Evolutionary conservation across 768 basidiomycete genomes (phyloP), one percentile per base, ranked within the genome.

Genomic region (Termitomyces sp.): DNA sequence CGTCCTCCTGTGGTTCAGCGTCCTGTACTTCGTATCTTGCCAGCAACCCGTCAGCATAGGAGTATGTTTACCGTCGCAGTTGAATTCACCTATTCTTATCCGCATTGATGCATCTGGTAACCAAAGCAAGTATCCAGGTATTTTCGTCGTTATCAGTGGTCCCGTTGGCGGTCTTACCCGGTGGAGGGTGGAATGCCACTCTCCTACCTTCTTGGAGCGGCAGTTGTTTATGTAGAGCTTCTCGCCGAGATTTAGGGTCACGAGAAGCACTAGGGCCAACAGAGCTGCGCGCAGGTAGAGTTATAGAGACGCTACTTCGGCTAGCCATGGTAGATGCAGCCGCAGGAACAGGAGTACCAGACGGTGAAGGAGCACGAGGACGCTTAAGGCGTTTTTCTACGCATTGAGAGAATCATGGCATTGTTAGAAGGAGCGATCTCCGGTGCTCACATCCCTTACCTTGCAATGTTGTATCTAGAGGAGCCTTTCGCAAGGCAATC

Each of bases 11-110:
- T 19, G 88, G 86, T 61, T 94, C 91, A 39, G 82, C 84, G 65
- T 93, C 91, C 69, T 90, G 88, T 0, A 94, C 91, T 68, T 91
- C 89, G 61, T 93, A 93, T 60, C 89, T 61, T 92, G 57, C 39
- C 55, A 45, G 55, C 47, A 10, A 39, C 25, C 2, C 11, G 28
- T 48, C 16, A 56, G 53, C 2, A 3, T 2, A 49, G 21, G 25
- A n/a, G 37, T 43, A 53, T 55, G 39, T 32, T 40, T 6, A 32
- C 34, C 37, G 25, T 17, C 19, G 21, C 37, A 14, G 28, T 34
- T 23, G 1, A 40, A 61, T 74, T 14, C 58, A 86, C 85, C 81
- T 79, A 62, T 85, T 83, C 67, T 88, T 90, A 60, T 91, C 88
- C 46, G 80, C 79, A 52, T 83, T 84, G 42, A 90, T 79, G 65